Evolutionary conservation across 2,329 filamentous ascomycete genomes (phyloP), one percentile per base, ranked within the genome.

Genomic region (Claviceps digitariae): DNA sequence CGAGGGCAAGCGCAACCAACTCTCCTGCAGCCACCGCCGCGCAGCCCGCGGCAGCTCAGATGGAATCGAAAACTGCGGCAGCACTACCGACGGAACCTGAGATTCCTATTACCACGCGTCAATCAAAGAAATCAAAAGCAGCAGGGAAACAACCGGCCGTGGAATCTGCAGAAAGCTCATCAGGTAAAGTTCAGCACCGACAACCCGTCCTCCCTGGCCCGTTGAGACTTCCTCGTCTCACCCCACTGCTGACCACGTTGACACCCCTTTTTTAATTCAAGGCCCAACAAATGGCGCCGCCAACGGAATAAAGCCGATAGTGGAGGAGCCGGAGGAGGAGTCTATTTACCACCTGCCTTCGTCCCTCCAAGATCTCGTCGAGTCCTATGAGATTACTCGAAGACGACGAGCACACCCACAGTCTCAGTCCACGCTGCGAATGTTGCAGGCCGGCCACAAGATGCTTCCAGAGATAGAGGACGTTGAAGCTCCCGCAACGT

Each of bases 261-360:
- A 23, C 20, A 20, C 12, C 3, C 43, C 3, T 44, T 29, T 44
- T 51, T 9, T 46, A 29, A 5, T 21, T 48, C 45, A 31, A 46
- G 61, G 70, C 31, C 73, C 74, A 61, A 66, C 74, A 3, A 83
- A 82, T 64, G 74, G 78, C 49, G 62, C 70, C 46, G 61, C 72
- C 13, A 81, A 82, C 58, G 77, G 76, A 13, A 66, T 74, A 62
- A 78, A 75, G 63, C 60, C 69, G 7, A 65, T 66, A 50, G 65
- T 69, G 29, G 70, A 75, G 56, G 63, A 63, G 34, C 52, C 69
- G 48, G 74, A 78, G 60, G 84, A 88, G 56, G 87, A 96, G 69
- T 93, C 87, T 13, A 86, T 96, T 61, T 98, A 91, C 67, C 90
- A 97, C 67, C 79, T 98, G 40, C 93, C 93, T 4, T 81, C 90